A percentile compares a stretch with the other conserved stretches of the same genome.
Conservation (phyloP, 176 grass and related monocot genomes). For the Aegilops sharonensis region DNA sequence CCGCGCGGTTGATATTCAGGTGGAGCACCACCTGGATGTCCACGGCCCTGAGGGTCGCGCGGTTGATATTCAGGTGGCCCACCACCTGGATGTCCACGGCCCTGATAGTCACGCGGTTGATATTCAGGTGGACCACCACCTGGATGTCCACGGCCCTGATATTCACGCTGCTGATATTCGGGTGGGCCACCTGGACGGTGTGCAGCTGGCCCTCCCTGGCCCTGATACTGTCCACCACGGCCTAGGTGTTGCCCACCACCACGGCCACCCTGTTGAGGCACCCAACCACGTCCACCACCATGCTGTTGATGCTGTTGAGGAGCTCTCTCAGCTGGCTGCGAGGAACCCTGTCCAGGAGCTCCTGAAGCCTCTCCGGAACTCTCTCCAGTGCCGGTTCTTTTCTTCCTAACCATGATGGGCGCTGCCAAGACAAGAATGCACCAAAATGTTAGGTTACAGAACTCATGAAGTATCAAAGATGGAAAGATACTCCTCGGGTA, state of each 20-base stretch:
- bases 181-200: neutral
- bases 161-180: constrained; percentile 43
- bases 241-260: constrained; percentile 51
- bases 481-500: neutral
- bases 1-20: constrained; percentile 61
- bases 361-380: constrained; percentile 47
- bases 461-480: neutral
- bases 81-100: constrained; percentile 23
- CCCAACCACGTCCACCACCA: constrained; percentile 60
- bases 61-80: constrained; percentile 6
- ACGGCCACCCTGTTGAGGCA: constrained; percentile 60
- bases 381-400: constrained; percentile 59
- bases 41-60: neutral
- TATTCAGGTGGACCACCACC: constrained; percentile 35
- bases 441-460: neutral
- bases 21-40: constrained; percentile 44
- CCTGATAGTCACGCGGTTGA: constrained; percentile 30
- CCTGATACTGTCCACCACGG: constrained; percentile 53
- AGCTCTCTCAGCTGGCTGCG: constrained; percentile 53
- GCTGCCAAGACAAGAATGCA: constrained; percentile 18
- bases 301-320: constrained; percentile 30
- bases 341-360: constrained; percentile 34
- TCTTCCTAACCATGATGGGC: constrained; percentile 82
- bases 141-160: constrained; percentile 38
- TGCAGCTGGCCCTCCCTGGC: constrained; percentile 30